phyloP scores from a whole-genome alignment of 176 grass and related monocot species.

The Phoenix dactylifera region DNA sequence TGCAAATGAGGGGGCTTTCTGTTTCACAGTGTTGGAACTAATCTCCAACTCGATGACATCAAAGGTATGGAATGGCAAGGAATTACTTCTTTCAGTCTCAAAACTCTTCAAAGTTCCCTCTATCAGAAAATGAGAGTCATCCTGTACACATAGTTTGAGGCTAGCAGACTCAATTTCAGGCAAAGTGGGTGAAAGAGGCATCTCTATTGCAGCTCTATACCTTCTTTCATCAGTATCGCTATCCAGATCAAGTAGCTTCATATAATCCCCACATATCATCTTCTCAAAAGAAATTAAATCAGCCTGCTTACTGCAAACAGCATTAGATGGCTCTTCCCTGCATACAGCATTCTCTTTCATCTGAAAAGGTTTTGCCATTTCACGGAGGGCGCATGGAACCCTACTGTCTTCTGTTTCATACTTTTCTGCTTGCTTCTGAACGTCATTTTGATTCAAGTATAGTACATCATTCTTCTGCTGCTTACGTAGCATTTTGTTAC shows the following conservation, averaged over 20 bases:
- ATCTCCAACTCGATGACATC: slow-evolving; percentile 21
- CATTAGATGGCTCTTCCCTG: neutral
- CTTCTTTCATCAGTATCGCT: slow-evolving; percentile 53
- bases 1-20: slow-evolving; percentile 5
- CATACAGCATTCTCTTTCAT: neutral
- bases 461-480: too few relatives aligned
- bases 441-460: too few relatives aligned
- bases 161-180: slow-evolving; percentile 29
- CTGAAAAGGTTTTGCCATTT: neutral
- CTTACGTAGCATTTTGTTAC: too few relatives aligned
- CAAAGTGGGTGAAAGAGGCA: slow-evolving; percentile 52
- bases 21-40: slow-evolving; percentile 20
- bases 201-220: slow-evolving; percentile 52
- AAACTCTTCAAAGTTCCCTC: slow-evolving; percentile 1
- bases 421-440: too few relatives aligned
- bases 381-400: too few relatives aligned
- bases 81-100: slow-evolving; percentile 22
- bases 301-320: slow-evolving; percentile 16
- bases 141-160: slow-evolving; percentile 11
- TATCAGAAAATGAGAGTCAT: slow-evolving; percentile 19
- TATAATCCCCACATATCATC: slow-evolving; percentile 38
- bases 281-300: slow-evolving; percentile 47
- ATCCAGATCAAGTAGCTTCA: slow-evolving; percentile 55
- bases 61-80: slow-evolving; percentile 10
- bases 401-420: too few relatives aligned